phyloP scores from a whole-genome alignment of 306 rosid species.

The Pterocarpus macrocarpus region DNA sequence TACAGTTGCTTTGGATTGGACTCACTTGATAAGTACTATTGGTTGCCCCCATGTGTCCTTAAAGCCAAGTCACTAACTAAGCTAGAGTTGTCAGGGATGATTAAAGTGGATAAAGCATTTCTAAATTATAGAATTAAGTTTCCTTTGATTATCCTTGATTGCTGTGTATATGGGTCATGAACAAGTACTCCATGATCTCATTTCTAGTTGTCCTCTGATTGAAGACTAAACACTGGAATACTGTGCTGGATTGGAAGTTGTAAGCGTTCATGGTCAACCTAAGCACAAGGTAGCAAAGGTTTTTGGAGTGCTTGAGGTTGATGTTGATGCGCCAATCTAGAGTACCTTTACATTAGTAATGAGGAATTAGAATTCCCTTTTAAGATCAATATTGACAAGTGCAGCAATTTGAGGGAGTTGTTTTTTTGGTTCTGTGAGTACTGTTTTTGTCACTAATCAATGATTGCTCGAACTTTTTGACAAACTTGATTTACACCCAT shows the following conservation, averaged over 20 bases:
- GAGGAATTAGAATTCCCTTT: not conserved
- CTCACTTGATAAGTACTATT: not conserved
- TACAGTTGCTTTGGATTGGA: not conserved
- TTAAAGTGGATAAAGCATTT: not conserved
- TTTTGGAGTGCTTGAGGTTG: not conserved
- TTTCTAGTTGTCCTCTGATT: constrained; percentile 19
- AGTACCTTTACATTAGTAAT: not conserved
- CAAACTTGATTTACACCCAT: not conserved
- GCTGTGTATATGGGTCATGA: not conserved
- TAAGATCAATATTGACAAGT: not conserved
- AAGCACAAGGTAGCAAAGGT: not conserved
- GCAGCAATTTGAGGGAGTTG: not conserved
- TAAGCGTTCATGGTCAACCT: not conserved
- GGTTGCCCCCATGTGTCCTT: constrained; percentile 1
- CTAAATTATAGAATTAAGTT: not conserved
- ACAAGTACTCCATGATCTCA: not conserved
- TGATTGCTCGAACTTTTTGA: constrained; percentile 15
- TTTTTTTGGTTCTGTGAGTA: not conserved
- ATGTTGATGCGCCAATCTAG: not conserved
- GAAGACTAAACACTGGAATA: not conserved
- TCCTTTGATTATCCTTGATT: constrained; percentile 1
- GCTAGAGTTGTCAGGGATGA: not conserved
- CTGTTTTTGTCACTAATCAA: constrained; percentile 7
- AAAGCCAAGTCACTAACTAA: constrained; percentile 17
- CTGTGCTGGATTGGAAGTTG: not conserved